Percentiles rank a stretch among this genome's conserved stretches.
These are phyloP conservation scores for Arthrobotrys megalospora DNA, from an alignment of 2,329 filamentous ascomycete species.

Conservation along the genomic window DNA sequence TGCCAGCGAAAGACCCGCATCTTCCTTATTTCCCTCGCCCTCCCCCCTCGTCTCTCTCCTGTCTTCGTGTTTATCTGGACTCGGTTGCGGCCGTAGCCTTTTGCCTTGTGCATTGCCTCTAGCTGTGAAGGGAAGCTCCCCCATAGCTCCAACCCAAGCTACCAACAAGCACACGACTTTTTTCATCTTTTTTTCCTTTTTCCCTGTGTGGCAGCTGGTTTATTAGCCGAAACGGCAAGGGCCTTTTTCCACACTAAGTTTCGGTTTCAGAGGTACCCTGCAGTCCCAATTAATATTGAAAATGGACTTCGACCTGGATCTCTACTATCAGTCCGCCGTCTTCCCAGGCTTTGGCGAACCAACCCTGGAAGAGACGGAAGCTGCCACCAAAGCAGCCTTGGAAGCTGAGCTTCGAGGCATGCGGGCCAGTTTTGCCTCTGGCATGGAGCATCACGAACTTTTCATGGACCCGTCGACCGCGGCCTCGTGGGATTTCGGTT, in stretches of 20 bases:
- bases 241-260: conserved; percentile 17
- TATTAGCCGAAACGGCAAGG: conserved; percentile 48
- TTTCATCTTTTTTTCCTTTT: conserved; percentile 11
- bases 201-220: conserved; percentile 20
- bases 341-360: conserved; percentile 41
- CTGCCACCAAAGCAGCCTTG: conserved; percentile 47
- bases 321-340: conserved; percentile 45
- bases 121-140: conserved; percentile 50
- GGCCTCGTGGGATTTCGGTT: conserved; percentile 16
- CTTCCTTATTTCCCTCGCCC: conserved; percentile 12
- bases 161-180: conserved; percentile 10
- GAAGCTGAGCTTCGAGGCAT: conserved; percentile 52
- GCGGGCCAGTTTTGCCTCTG: conserved; percentile 30
- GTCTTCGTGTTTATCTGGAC: conserved; percentile 18
- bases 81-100: conserved; percentile 14
- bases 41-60: conserved; percentile 20
- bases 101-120: neutral
- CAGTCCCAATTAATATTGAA: conserved; percentile 1
- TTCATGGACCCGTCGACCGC: conserved; percentile 38
- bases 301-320: conserved; percentile 57
- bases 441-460: conserved; percentile 17
- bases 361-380: conserved; percentile 46
- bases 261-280: conserved; percentile 52
- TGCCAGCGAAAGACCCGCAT: conserved; percentile 26
- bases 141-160: conserved; percentile 8